These are phyloP conservation scores for Echites panduratus DNA, from an alignment of 257 asterid species.

Conservation along the genomic window DNA sequence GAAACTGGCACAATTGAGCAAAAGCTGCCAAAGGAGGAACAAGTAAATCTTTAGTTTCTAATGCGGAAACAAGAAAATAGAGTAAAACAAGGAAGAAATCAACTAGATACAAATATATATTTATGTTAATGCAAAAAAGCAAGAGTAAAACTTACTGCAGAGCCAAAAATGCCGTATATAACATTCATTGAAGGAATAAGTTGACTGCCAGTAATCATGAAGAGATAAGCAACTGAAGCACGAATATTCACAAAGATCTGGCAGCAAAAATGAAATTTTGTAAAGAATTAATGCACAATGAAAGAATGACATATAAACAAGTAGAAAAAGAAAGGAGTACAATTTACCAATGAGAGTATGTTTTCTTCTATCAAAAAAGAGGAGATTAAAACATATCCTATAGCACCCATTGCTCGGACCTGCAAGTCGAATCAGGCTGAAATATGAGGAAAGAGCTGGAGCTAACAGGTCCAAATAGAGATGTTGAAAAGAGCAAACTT, in stretches of 20 bases:
- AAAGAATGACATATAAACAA: not conserved
- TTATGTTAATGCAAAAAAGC: not conserved
- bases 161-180: conserved; percentile 69
- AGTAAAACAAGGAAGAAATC: not conserved
- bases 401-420: conserved; percentile 87
- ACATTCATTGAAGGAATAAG: conserved; percentile 73
- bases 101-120: not conserved
- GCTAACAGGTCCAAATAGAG: conserved; percentile 13
- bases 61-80: not conserved
- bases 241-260: conserved; percentile 83
- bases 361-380: conserved; percentile 89
- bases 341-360: conserved; percentile 75
- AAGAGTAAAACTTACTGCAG: conserved; percentile 45
- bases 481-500: conserved; percentile 21
- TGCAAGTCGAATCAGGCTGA: conserved; percentile 24
- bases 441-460: conserved; percentile 8
- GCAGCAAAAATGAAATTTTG: conserved; percentile 7
- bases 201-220: conserved; percentile 58
- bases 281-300: not conserved
- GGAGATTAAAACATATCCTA: conserved; percentile 68
- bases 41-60: conserved; percentile 8
- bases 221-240: conserved; percentile 57
- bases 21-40: conserved; percentile 48
- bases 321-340: conserved; percentile 3
- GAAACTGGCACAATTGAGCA: conserved; percentile 63